Evolutionary conservation across 352 stramenopile genomes (phyloP), one percentile per base, ranked within the genome.

Genomic region (Thalassiosira hispida): DNA sequence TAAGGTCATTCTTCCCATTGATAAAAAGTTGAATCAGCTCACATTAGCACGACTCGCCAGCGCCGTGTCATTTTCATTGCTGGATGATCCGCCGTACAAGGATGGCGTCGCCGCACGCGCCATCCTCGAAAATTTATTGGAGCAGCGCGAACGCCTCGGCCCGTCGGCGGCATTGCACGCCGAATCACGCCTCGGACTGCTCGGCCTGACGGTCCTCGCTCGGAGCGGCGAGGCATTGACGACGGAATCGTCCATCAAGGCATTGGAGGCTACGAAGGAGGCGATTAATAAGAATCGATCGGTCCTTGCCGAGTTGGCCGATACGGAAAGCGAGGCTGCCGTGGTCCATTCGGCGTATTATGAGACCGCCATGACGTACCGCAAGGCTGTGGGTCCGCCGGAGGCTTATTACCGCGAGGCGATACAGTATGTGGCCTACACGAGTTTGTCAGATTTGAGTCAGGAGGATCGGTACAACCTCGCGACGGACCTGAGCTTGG

Each of bases 321-420:
- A 96, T 14, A 93, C 95, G 11, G 94, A 94, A 22, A 90, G 93
- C 18, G 79, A 92, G 59, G 95, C 97, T 49, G 95, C 96, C 0
- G 90, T 97, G 9, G 96, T 98, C 8, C 95, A 98, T 81, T 94
- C 94, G 2, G 89, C 96, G 6, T 98, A 98, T 88, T 98, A 98
- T 79, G 90, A 95, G 73, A 85, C 79, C n/a, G 74, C 92, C 23
- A 97, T 95, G 81, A 94, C 95, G 35, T 98, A 98, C 84, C 97
- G 97, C 79, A 95, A 95, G 79, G 73, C 91, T 12, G 87, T 95
- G 20, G 94, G 97, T 2, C 97, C 97, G 4, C 96, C 97, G 1
- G 94, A 98, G 81, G 94, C 95, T 18, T 99, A 98, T 79, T 99
- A 98, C 90, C 96, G 96, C 71, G 95, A 96, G 78, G 96, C 96